Evolutionary conservation across 2,329 filamentous ascomycete genomes (phyloP).

Genomic region (Sporothrix luriei): DNA sequence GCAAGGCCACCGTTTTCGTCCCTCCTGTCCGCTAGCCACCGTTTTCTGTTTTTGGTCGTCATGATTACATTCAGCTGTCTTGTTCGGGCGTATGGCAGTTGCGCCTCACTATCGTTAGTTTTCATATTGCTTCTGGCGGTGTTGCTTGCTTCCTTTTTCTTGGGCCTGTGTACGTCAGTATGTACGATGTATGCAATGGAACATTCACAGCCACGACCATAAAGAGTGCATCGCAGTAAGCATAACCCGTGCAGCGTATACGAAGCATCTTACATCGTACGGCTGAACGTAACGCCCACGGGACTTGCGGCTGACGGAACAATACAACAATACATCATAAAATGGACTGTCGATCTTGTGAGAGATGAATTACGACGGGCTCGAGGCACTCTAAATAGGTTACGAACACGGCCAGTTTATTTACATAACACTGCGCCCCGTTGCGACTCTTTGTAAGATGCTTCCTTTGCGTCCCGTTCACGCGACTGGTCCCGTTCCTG

Average conservation of each 20-base stretch:
- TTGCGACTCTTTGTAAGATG: not conserved
- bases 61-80: not conserved
- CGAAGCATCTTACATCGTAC: slow-evolving; percentile 1
- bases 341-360: no score
- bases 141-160: slow-evolving; percentile 3
- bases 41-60: not conserved
- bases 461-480: no score
- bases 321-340: slow-evolving; percentile 7
- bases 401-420: no score
- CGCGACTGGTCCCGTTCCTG: not conserved
- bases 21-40: not conserved
- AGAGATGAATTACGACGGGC: not conserved
- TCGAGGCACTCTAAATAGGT: no score
- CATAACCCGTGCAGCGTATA: not conserved
- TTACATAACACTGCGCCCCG: not conserved
- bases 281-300: not conserved
- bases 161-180: not conserved
- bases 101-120: not conserved
- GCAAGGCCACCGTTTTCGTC: not conserved
- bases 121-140: not conserved
- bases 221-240: not conserved
- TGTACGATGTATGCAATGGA: not conserved
- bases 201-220: slow-evolving; percentile 21
- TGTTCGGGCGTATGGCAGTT: not conserved
- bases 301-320: slow-evolving; percentile 16